Evolutionary conservation across 2,329 filamentous ascomycete species (phyloP), one percentile per base, ranked within the genome.

Genomic region (Xylogone sp.): DNA sequence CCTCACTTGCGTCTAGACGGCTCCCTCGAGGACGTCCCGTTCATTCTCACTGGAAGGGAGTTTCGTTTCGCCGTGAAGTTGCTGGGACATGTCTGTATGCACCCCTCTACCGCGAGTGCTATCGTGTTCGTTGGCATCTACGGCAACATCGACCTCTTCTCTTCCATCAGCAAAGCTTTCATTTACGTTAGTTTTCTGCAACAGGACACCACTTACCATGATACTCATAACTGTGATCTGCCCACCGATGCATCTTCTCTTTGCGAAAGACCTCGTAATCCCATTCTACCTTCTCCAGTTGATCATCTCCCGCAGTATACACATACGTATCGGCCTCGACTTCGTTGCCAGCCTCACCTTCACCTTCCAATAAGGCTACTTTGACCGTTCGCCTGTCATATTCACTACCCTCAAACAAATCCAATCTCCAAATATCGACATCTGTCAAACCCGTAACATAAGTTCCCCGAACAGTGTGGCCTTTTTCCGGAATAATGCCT

Each of bases 231-330:
- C 55, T 60, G n/a, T 48, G 27, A 47, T 52, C 57, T 21, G 58
- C 54, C 73, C 77, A 53, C 77, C 73, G 71, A 46, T 68, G 63
- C 77, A 87, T 73, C 73, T 91, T 96, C 55, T 94, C 85, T 61
- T 77, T 75, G 55, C 86, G 82, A 66, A 97, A 97, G 56, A 88
- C 83, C 45, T 86, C 83, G 71, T 91, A 94, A 67, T 96, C 89
- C 93, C 93, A 97, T 68, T 96, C 91, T 20, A 73, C 69, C 27
- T 80, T 74, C 68, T 96, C 90, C 18, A 97, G 71, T 0, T 63
- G 34, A 0, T 68, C 58, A 16, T 71, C 67, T 1, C 72, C 56
- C 13, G 65, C 67, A 43, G 75, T 72, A 69, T 79, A 91, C 4
- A 91, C 77, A 65, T 92, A 92, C 12, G 83, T 82, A 48, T 79